Evolutionary conservation across 139 green algal genomes (phyloP), one percentile per base, ranked within the genome.

Genomic region (Picochlorum sp.): DNA sequence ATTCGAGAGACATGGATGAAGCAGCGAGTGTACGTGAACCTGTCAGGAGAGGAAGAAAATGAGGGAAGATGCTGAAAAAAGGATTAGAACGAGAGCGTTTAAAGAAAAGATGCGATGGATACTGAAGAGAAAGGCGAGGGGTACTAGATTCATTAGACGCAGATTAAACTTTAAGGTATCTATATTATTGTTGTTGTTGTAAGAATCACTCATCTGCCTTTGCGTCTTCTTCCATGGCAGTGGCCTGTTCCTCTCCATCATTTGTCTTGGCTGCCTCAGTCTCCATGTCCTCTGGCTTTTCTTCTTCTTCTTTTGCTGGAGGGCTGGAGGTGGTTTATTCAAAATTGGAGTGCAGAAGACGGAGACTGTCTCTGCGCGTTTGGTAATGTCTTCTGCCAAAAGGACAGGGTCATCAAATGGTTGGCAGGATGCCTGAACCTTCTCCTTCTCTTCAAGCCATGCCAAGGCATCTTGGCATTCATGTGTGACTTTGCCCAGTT

Each of bases 381-480:
- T 96, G 30, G 69, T 68, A 62, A 96, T 86, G 68, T 98, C 94
- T 1, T 55, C 63, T 0, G 82, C 76, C 18, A 90, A 58, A 51
- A 98, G 71, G 55, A 88, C 83, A 0, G 92, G 90, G 23, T 88
- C 76, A 21, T 90, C 86, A 66, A 49, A 45, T 44, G 34, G 67
- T 55, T 76, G 67, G 79, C 63, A 38, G 21, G 1, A 16, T 45
- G 49, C 49, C 77, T 95, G 88, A 71, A 84, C 45, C 11, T 49
- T 57, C 59, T 81, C 47, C 79, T 90, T 95, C 70, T 94, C 83
- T 44, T 76, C 24, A 56, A 98, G 82, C 93, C 93, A 98, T 3
- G 26, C 62, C 61, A 90, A 62, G 44, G 90, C 90, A 14, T 74
- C 72, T 15, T 82, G 57, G 28, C 75, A 85, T 80, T 98, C 93